phyloP scores from a whole-genome alignment of 345 rosid species.

The Eucalyptus sp. region DNA sequence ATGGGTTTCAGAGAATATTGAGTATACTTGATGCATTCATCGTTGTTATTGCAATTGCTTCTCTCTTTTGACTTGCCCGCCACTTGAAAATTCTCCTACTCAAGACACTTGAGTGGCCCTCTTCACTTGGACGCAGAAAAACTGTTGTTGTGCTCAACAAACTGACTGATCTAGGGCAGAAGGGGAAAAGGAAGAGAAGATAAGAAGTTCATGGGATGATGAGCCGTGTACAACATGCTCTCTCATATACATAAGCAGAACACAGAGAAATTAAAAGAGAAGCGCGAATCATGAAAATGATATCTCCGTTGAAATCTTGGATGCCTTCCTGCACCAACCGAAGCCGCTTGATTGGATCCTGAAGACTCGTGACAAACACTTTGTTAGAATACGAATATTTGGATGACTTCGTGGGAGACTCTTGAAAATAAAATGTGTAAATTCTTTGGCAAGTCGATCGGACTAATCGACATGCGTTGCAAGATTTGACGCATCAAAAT shows the following conservation, averaged over 20 bases:
- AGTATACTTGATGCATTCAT: not conserved
- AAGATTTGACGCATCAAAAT: not conserved
- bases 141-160: not conserved
- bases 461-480: not conserved
- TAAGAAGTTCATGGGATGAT: not conserved
- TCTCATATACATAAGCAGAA: not conserved
- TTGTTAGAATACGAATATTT: not conserved
- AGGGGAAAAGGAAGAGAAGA: not conserved
- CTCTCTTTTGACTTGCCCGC: not conserved
- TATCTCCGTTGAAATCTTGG: not conserved
- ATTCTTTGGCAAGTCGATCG: not conserved
- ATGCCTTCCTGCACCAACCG: not conserved
- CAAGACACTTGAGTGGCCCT: not conserved
- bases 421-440: not conserved
- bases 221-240: not conserved
- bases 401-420: not conserved
- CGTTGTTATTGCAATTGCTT: not conserved
- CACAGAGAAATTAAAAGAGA: not conserved
- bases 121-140: not conserved
- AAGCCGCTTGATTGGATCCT: not conserved
- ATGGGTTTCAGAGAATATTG: not conserved
- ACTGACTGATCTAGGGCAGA: not conserved
- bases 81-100: not conserved
- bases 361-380: not conserved
- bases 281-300: not conserved